Evolutionary conservation across 2,329 filamentous ascomycete genomes (phyloP), one percentile per base, ranked within the genome.

Genomic region (Penicillium olsonii): DNA sequence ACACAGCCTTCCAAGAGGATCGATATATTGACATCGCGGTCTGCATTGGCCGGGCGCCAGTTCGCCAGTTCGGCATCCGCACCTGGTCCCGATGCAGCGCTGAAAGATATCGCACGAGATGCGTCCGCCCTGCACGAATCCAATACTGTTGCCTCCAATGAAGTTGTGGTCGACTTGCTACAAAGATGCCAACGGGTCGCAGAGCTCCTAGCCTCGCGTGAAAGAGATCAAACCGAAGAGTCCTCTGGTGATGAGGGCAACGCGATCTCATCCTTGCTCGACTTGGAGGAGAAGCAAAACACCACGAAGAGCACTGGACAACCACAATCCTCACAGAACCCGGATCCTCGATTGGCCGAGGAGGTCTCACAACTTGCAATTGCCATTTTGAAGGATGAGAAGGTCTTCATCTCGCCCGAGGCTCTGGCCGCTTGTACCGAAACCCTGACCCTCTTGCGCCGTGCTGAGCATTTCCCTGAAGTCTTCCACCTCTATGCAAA

Each of bases 401-500:
- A 87, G 52, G 85, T 96, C 40, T 88, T 91, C 72, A 88, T 97
- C 65, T 88, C 88, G 4, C 83, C 87, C 8, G 75, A 80, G 24
- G 76, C 92, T 27, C 82, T 97, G 33, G 77, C 81, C 49, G 70
- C 82, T 59, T 97, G 96, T 70, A 85, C 95, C 54, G 78, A 82
- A 31, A 83, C 90, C 37, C 90, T 96, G 68, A 79, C 85, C 22
- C 79, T 85, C 10, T 81, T 97, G 37, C 82, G 84, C 53, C 84
- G 81, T 48, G 85, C 90, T 2, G 83, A 89, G 56, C 85, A 88
- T 37, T 82, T 97, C 54, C 90, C 92, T 6, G 82, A 86, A 52
- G 83, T 91, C 35, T 87, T 99, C 64, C 76, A 85, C 48, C 79
- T 96, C 45, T 97, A 92, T 68, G 89, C 90, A 41, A 83, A 83